These are phyloP conservation scores for Arctium minus DNA, from an alignment of 129 eudicot species.

Conservation along the genomic window DNA sequence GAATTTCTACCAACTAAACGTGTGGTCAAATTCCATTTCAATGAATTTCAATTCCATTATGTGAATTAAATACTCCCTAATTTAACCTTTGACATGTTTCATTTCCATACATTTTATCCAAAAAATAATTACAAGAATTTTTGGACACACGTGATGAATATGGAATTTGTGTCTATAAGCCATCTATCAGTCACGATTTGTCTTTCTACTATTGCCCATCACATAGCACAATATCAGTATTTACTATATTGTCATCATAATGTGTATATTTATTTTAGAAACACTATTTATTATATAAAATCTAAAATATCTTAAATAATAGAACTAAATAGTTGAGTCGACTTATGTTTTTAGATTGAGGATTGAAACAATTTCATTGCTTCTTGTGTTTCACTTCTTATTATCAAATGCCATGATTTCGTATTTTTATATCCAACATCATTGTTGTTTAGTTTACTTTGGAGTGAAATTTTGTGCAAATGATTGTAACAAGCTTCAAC, in stretches of 20 bases:
- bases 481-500: neutral
- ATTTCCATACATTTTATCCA: neutral
- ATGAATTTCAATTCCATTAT: too few relatives aligned
- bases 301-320: too few relatives aligned
- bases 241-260: neutral
- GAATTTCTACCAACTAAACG: too few relatives aligned
- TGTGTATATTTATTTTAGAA: too few relatives aligned
- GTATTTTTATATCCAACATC: neutral
- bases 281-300: neutral
- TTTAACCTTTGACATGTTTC: neutral
- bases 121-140: neutral
- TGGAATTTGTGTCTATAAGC: neutral
- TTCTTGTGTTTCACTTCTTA: neutral
- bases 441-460: neutral
- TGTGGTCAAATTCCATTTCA: too few relatives aligned
- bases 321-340: neutral
- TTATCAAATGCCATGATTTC: neutral
- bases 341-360: neutral
- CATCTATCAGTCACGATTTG: too few relatives aligned
- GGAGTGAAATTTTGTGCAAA: neutral
- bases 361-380: neutral
- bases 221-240: too few relatives aligned
- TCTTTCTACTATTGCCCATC: too few relatives aligned
- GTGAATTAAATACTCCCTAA: too few relatives aligned
- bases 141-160: neutral